These are phyloP conservation scores for Prunus mongolica DNA, from an alignment of 306 rosid genomes.

Conservation along the genomic window DNA sequence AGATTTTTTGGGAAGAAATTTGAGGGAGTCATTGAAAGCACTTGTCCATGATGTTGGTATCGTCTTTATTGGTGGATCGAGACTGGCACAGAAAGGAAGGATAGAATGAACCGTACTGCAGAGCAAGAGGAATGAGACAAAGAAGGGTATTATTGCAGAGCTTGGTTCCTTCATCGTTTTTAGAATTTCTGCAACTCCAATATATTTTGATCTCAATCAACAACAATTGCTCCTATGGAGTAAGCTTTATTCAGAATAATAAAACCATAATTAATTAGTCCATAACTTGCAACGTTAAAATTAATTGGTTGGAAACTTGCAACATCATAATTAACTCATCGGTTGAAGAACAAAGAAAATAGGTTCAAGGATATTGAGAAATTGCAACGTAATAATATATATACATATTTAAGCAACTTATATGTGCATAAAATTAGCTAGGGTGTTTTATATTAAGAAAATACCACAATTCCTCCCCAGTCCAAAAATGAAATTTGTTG, in stretches of 20 bases:
- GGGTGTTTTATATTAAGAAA: too few relatives aligned
- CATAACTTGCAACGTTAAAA: background rate
- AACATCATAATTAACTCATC: background rate
- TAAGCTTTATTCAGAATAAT: too few relatives aligned
- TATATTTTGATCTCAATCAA: background rate
- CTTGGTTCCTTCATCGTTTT: background rate
- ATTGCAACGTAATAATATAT: too few relatives aligned
- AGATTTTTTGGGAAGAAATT: background rate
- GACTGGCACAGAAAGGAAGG: background rate
- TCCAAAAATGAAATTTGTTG: too few relatives aligned
- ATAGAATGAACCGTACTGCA: background rate
- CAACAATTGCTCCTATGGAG: background rate
- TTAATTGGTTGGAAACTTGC: background rate
- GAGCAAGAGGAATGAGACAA: background rate
- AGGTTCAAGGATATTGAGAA: background rate
- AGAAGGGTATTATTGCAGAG: background rate
- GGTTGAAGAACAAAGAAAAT: background rate
- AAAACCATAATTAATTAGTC: background rate
- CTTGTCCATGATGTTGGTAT: background rate
- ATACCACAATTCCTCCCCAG: too few relatives aligned
- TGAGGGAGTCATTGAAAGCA: background rate
- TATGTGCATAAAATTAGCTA: too few relatives aligned
- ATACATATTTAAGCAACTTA: too few relatives aligned
- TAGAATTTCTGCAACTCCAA: background rate
- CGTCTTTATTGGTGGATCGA: background rate